phyloP scores from a whole-genome alignment of 768 basidiomycete species.

The Gymnopilus dilepis region DNA sequence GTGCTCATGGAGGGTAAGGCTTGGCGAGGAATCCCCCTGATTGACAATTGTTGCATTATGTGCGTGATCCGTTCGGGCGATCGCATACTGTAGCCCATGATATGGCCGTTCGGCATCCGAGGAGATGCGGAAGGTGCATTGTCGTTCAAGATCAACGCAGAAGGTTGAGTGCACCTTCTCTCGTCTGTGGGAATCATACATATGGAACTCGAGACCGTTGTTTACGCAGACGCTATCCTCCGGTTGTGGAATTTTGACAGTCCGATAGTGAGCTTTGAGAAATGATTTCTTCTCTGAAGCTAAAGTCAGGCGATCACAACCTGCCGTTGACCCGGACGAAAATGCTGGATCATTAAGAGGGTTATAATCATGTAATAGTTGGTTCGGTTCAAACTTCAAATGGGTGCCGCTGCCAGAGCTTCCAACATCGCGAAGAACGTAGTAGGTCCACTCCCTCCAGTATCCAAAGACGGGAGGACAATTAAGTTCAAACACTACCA shows the following conservation, averaged over 20 bases:
- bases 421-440: constrained; percentile 42
- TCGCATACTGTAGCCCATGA: constrained; percentile 38
- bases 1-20: constrained; percentile 51
- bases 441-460: constrained; percentile 50
- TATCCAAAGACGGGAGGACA: constrained; percentile 44
- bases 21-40: constrained; percentile 44
- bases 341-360: constrained; percentile 11
- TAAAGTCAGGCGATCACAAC: constrained; percentile 35
- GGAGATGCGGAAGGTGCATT: constrained; percentile 38
- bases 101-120: constrained; percentile 26
- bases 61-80: constrained; percentile 41
- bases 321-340: neutral
- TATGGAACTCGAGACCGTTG: constrained; percentile 34
- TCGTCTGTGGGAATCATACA: constrained; percentile 33
- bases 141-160: constrained; percentile 22
- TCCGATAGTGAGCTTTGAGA: constrained; percentile 35
- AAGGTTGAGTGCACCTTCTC: constrained; percentile 23
- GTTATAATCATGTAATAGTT: constrained; percentile 13
- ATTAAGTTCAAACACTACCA: constrained; percentile 47
- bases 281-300: constrained; percentile 43
- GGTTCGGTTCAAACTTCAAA: neutral
- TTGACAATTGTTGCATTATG: constrained; percentile 48
- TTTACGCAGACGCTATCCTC: constrained; percentile 28
- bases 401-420: constrained; percentile 7
- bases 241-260: constrained; percentile 18